phyloP scores from a whole-genome alignment of 1,139 yeast genomes.

The Lodderomyces jiufengensis region DNA sequence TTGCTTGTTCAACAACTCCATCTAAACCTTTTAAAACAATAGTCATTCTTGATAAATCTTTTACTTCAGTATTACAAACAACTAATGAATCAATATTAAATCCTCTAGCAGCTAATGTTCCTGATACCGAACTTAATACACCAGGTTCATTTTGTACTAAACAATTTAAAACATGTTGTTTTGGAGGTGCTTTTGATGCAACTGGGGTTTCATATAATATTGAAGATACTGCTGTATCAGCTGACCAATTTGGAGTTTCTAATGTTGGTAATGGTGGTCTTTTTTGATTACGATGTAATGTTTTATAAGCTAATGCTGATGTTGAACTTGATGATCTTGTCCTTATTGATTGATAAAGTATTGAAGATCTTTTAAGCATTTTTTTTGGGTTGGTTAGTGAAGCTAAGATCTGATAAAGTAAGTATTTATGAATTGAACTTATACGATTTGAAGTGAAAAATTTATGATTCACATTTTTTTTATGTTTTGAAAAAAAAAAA shows the following conservation, averaged over 20 bases:
- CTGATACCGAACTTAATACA: slow-evolving; percentile 88
- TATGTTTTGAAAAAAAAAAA: too few relatives aligned
- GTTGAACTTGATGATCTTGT: slow-evolving; percentile 39
- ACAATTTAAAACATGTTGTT: slow-evolving; percentile 91
- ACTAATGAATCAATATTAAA: slow-evolving; percentile 96
- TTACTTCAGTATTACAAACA: slow-evolving; percentile 94
- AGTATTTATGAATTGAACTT: too few relatives aligned
- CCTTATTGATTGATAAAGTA: background rate
- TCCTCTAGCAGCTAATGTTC: slow-evolving; percentile 96
- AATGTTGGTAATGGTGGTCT: slow-evolving; percentile 94
- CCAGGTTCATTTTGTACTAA: slow-evolving; percentile 98
- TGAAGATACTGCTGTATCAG: slow-evolving; percentile 92
- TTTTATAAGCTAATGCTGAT: slow-evolving; percentile 93
- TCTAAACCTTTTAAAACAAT: slow-evolving; percentile 92
- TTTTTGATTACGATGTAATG: slow-evolving; percentile 77
- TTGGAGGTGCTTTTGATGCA: slow-evolving; percentile 62
- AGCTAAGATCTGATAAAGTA: too few relatives aligned
- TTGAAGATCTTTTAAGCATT: slow-evolving; percentile 1
- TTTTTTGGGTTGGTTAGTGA: background rate
- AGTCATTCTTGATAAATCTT: slow-evolving; percentile 94
- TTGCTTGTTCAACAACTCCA: slow-evolving; percentile 96
- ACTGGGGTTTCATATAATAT: slow-evolving; percentile 92
- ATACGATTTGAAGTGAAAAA: background rate
- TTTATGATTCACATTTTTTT: slow-evolving; percentile 1
- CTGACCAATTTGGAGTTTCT: slow-evolving; percentile 93